These are phyloP conservation scores for Fulvia fulva DNA, from an alignment of 2,329 filamentous ascomycete species.

Conservation along the genomic window DNA sequence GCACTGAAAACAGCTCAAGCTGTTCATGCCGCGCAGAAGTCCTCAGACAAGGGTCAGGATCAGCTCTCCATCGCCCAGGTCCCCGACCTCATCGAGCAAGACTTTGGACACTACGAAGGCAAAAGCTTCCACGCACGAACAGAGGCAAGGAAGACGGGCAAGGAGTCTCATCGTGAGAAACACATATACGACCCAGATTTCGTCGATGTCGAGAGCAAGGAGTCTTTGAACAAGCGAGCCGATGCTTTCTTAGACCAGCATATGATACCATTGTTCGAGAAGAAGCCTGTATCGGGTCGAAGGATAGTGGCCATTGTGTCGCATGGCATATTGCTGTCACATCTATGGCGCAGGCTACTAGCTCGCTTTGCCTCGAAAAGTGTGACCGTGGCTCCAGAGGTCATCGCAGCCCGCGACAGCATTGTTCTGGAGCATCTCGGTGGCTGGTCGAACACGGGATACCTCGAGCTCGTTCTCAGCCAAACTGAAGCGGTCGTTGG, in stretches of 20 bases:
- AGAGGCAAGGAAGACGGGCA: conserved; percentile 34
- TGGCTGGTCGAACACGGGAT: conserved; percentile 64
- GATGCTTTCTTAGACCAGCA: conserved; percentile 63
- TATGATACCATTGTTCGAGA: conserved; percentile 55
- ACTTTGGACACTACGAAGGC: conserved; percentile 70
- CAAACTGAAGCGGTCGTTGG: background rate
- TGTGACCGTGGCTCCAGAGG: conserved; percentile 43
- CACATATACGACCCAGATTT: conserved; percentile 43
- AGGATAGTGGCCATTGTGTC: conserved; percentile 64
- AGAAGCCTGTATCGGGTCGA: conserved; percentile 17
- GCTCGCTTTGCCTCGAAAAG: conserved; percentile 49
- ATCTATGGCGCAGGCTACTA: conserved; percentile 62
- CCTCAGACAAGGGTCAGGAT: conserved; percentile 1
- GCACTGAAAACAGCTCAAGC: conserved; percentile 68
- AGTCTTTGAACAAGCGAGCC: conserved; percentile 62
- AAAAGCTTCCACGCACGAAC: conserved; percentile 50
- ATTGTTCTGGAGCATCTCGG: conserved; percentile 52
- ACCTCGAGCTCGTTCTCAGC: conserved; percentile 42
- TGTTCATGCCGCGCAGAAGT: conserved; percentile 55
- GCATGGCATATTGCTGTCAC: conserved; percentile 75
- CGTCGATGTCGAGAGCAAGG: conserved; percentile 62
- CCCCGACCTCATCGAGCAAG: conserved; percentile 62
- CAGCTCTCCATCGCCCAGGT: conserved; percentile 40
- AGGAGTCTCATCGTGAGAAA: conserved; percentile 38
- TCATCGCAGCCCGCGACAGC: conserved; percentile 35